A percentile compares a stretch with the other conserved stretches of the same genome.
phyloP scores from a whole-genome alignment of 257 asterid species.

The Knoxia roxburghii region DNA sequence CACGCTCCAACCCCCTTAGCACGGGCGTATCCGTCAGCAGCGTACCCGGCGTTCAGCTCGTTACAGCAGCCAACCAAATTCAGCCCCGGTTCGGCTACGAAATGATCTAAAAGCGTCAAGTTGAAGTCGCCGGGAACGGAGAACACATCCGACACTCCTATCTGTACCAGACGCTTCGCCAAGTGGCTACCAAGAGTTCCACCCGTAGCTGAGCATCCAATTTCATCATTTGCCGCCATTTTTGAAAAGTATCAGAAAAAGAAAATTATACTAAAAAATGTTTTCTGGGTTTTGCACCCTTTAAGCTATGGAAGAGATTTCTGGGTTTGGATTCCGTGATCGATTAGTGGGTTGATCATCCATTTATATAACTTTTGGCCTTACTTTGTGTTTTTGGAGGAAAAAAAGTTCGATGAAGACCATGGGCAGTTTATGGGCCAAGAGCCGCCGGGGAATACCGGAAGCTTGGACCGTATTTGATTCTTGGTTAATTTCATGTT shows the following conservation, averaged over 20 bases:
- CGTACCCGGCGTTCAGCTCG: slow-evolving; percentile 77
- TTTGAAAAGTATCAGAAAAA: background rate
- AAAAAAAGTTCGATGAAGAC: slow-evolving; percentile 13
- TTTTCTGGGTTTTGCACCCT: slow-evolving; percentile 11
- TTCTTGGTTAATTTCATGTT: background rate
- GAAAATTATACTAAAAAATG: background rate
- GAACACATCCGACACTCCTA: slow-evolving; percentile 64
- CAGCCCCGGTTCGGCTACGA: slow-evolving; percentile 61
- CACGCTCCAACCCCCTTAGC: slow-evolving; percentile 74
- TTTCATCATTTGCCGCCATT: slow-evolving; percentile 27
- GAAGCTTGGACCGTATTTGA: slow-evolving; percentile 3
- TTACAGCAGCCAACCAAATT: slow-evolving; percentile 72
- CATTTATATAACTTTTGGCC: background rate
- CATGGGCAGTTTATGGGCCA: slow-evolving; percentile 29
- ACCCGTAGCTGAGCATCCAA: slow-evolving; percentile 21
- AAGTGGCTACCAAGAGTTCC: slow-evolving; percentile 59
- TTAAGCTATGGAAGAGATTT: background rate
- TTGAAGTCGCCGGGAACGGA: slow-evolving; percentile 80
- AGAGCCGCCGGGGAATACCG: slow-evolving; percentile 9
- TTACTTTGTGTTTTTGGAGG: background rate
- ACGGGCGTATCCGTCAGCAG: slow-evolving; percentile 76
- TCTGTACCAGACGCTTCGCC: slow-evolving; percentile 66
- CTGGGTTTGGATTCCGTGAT: background rate
- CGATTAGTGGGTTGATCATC: background rate
- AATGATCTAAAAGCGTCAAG: slow-evolving; percentile 53